A percentile compares a stretch with the other conserved stretches of the same genome.
Conservation (phyloP, 2,329 filamentous ascomycete genomes). For the Colletotrichum siamense region DNA sequence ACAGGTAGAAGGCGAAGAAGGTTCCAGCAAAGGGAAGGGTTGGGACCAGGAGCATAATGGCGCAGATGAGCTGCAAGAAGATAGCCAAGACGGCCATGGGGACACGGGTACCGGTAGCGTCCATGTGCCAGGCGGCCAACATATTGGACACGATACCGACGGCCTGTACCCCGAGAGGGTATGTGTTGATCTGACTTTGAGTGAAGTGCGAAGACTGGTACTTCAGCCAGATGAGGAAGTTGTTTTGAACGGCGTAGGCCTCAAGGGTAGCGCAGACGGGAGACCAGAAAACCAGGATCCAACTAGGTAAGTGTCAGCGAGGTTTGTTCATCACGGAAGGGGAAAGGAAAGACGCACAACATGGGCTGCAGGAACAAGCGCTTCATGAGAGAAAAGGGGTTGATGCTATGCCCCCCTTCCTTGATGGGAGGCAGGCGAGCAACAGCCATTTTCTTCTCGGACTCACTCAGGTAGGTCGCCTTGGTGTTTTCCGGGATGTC, state of each 20-base stretch:
- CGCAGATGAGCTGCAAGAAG: constrained; percentile 35
- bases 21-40: constrained; percentile 30
- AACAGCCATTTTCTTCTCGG: constrained; percentile 45
- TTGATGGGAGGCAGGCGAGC: constrained; percentile 32
- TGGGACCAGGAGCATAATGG: constrained; percentile 36
- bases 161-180: constrained; percentile 41
- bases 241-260: constrained; percentile 30
- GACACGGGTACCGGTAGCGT: constrained; percentile 36
- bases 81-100: constrained; percentile 38
- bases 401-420: constrained; percentile 28
- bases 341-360: constrained; percentile 26
- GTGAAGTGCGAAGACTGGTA: constrained; percentile 28
- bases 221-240: constrained; percentile 35
- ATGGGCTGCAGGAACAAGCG: constrained; percentile 20
- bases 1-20: constrained; percentile 37
- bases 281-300: constrained; percentile 38
- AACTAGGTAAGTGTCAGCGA: constrained; percentile 15
- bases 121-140: constrained; percentile 39
- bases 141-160: constrained; percentile 36
- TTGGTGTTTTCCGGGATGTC: constrained; percentile 47
- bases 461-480: constrained; percentile 35
- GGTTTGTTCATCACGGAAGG: neutral
- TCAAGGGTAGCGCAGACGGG: constrained; percentile 39
- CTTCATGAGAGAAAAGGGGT: constrained; percentile 25
- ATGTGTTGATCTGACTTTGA: constrained; percentile 39